Evolutionary conservation across 1,284 basidiomycete genomes (phyloP).

Genomic region (Leccinum holopus): DNA sequence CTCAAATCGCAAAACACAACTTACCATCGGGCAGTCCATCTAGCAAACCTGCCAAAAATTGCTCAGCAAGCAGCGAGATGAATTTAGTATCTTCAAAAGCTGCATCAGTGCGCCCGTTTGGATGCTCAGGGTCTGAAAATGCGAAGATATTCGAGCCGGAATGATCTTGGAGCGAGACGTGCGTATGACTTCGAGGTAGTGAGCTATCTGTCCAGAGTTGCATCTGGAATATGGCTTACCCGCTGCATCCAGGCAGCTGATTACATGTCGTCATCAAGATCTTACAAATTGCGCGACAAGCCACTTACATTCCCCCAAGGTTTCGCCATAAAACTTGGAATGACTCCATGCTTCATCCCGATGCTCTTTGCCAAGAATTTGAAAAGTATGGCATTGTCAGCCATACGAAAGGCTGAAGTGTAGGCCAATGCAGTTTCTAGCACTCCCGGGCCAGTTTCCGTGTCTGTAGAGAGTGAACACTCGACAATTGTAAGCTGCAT

Average conservation of each 20-base stretch:
- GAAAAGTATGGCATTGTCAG: constrained; percentile 92
- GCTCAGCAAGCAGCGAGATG: constrained; percentile 83
- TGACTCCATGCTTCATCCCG: constrained; percentile 84
- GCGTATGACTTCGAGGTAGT: constrained; percentile 70
- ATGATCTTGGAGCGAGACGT: constrained; percentile 79
- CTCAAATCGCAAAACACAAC: constrained; percentile 19
- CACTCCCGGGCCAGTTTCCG: constrained; percentile 93
- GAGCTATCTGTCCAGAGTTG: constrained; percentile 1
- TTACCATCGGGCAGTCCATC: constrained; percentile 86
- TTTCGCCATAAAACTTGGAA: constrained; percentile 98
- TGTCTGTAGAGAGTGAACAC: constrained; percentile 54
- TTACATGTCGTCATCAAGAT: constrained; percentile 1
- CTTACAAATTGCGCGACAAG: background rate
- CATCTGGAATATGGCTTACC: constrained; percentile 47
- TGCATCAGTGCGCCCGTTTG: constrained; percentile 66
- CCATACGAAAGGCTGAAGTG: constrained; percentile 81
- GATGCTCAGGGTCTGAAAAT: constrained; percentile 41
- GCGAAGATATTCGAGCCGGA: constrained; percentile 82
- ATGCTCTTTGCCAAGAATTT: constrained; percentile 92
- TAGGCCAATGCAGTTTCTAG: constrained; percentile 95
- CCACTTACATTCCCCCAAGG: constrained; percentile 83
- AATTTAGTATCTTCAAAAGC: constrained; percentile 80
- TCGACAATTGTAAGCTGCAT: background rate
- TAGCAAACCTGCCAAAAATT: constrained; percentile 89
- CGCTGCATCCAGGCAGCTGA: constrained; percentile 88